Conservation (phyloP, 768 basidiomycete genomes). For the Mrakia gelida region DNA sequence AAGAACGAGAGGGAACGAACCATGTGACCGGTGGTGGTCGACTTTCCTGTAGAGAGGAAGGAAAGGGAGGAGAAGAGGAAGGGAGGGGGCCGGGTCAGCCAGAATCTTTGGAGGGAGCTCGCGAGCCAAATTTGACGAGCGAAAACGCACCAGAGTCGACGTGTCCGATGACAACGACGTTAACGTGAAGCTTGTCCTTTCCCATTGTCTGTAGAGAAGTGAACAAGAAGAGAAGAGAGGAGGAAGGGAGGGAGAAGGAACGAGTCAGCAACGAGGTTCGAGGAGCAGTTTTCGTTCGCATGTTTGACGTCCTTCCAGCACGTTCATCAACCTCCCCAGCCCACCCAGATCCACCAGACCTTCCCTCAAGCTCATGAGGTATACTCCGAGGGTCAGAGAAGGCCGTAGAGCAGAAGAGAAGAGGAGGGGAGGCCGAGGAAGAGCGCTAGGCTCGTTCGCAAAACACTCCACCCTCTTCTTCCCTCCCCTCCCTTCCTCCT, state of each 20-base stretch:
- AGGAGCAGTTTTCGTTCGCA: not conserved
- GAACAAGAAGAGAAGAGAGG: not conserved
- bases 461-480: too few species aligned
- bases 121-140: not conserved
- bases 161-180: constrained; percentile 46
- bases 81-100: not conserved
- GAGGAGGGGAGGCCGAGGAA: too few species aligned
- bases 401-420: too few species aligned
- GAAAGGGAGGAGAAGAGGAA: not conserved
- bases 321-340: too few species aligned
- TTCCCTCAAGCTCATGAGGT: not conserved
- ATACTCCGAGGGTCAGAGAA: not conserved
- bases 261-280: not conserved
- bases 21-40: constrained; percentile 99
- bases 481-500: too few species aligned
- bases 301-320: not conserved
- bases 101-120: not conserved
- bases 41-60: constrained; percentile 63
- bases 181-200: constrained; percentile 63
- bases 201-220: constrained; percentile 33
- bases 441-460: too few species aligned
- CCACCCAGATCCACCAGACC: not conserved
- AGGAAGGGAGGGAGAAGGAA: not conserved
- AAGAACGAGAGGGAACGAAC: constrained; percentile 41
- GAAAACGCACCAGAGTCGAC: constrained; percentile 15